Evolutionary conservation across 2,329 filamentous ascomycete genomes (phyloP), one percentile per base, ranked within the genome.

Genomic region (Rhinocladiella similis): DNA sequence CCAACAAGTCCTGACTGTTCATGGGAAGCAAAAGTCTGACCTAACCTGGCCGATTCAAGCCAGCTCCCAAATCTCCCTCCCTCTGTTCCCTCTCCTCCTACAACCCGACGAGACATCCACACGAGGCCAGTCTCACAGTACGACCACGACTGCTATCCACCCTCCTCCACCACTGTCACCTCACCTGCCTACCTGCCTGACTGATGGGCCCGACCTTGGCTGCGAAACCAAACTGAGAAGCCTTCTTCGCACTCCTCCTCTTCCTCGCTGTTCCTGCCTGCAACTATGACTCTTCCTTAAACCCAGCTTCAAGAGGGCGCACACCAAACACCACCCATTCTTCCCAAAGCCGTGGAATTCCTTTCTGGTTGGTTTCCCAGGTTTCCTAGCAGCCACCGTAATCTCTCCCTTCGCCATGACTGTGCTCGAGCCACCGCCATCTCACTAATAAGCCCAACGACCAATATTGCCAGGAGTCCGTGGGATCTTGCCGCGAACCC

Each of bases 221-320:
- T 33, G 29, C 29, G 29, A 33, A 33, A 33, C 10, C 10, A 12
- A 12, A 33, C 29, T 33, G 29, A 33, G 29, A 9, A 10, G 10
- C 7, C 29, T 9, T 33, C 10, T 33, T 33, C 29, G 29, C 22
- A 4, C 22, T 25, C 38, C 20, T 35, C 36, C 35, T 49, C 22
- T 22, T 18, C 10, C 53, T 46, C 38, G 9, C 19, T 41, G 45
- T 45, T 16, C 45, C 45, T 29, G 45, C 13, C 12, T 12, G 7
- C 22, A 47, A 16, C 16, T 6, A 59, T 61, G 59, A 61, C 59
- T 61, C 59, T 61, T 61, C 56, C 50, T 53, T 61, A 54, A 61
- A 49, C 50, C n/a, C 46, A 53, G 54, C 48, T 47, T 42, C 18
- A 43, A 49, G 16, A 25, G 35, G 45, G 51, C 45, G n/a, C 13